These are phyloP conservation scores for Chlorella sorokiniana DNA, from an alignment of 139 green algal species.

Conservation along the genomic window DNA sequence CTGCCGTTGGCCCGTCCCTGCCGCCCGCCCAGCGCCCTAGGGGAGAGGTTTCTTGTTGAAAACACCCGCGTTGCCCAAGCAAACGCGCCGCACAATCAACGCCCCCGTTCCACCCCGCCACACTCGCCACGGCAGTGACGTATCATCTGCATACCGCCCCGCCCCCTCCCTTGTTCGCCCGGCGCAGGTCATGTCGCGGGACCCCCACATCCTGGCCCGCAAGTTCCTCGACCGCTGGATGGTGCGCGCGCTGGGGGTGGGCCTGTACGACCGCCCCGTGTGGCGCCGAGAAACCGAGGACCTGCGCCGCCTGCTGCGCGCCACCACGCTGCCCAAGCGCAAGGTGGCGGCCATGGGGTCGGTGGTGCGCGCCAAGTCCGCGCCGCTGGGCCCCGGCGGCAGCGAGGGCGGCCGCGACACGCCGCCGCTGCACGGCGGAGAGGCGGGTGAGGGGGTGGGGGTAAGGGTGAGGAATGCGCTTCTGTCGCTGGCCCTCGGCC, in stretches of 20 bases:
- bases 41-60: too few species aligned
- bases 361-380: constrained; percentile 13
- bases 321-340: constrained; percentile 10
- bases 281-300: constrained; percentile 38
- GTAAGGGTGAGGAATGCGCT: neutral
- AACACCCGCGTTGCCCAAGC: too few species aligned
- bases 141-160: neutral
- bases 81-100: too few species aligned
- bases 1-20: too few species aligned
- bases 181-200: constrained; percentile 25
- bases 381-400: neutral
- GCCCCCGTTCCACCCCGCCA: too few species aligned
- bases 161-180: neutral
- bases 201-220: constrained; percentile 41
- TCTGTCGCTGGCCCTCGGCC: neutral
- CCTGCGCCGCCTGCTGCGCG: constrained; percentile 19
- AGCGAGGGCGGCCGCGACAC: neutral
- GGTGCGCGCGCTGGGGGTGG: constrained; percentile 30
- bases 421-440: too few species aligned
- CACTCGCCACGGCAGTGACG: too few species aligned
- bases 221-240: constrained; percentile 53
- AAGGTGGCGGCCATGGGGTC: constrained; percentile 5
- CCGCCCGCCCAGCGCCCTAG: too few species aligned
- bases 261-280: constrained; percentile 39
- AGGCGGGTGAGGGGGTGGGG: neutral